Evolutionary conservation across 2,329 filamentous ascomycete species (phyloP), one percentile per base, ranked within the genome.

Genomic region (Pseudopyricularia cyperi): DNA sequence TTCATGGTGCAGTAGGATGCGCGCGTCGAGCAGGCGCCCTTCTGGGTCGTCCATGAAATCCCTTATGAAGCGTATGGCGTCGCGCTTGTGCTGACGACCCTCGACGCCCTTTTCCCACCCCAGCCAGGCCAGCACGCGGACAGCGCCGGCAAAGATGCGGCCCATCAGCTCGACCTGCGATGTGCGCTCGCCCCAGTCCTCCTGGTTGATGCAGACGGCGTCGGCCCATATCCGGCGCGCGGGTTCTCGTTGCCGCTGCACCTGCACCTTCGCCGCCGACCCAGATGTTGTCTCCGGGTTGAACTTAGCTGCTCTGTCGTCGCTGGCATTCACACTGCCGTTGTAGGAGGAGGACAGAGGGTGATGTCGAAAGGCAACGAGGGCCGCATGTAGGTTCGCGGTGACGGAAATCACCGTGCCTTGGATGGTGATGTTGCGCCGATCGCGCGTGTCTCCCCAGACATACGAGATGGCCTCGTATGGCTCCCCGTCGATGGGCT

Each of bases 401-500:
- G 53, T 52, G 50, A 52, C 39, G 3, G 34, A 33, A 4, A 50
- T 30, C n/a, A 17, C 19, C 12, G 28, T n/a, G 39, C 28, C 50
- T 19, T 47, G 26, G 22, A 51, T 17, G 12, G 22, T 33, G 30
- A 54, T 49, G 49, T 37, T 8, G 24, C 22, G 22, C 34, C 33
- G 35, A 28, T 52, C 24, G 6, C 8, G 8, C 15, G 24, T 28
- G 17, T 54, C 53, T n/a, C 53, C 53, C 50, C 50, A 52, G 11
- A 34, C 47, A 39, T 54, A 54, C 7, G 53, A 54, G 3, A 54
- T 26, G 15, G 53, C 53, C 44, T 52, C 50, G 24, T 50, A 54
- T 19, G 48, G 34, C 35, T 50, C 34, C 52, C 37, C 32, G 60
- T 62, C 3, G 60, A 63, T 2, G 63, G 62, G n/a, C 63, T 63